Base-by-base conservation (phyloP, 176 grass and related monocot genomes). In the Lolium perenne region DNA sequence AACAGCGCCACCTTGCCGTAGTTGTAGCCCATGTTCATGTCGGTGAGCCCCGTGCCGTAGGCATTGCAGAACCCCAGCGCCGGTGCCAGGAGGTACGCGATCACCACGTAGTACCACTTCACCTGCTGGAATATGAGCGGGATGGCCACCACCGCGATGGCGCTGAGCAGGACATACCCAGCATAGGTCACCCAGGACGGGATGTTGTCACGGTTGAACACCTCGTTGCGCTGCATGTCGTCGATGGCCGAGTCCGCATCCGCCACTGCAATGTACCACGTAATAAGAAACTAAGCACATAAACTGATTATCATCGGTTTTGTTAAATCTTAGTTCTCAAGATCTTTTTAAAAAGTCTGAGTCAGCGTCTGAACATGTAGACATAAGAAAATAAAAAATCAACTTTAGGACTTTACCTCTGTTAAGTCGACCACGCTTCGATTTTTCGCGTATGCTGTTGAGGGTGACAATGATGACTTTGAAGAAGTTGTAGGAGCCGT, bases 21-120 rank as follows among this genome's bases (percentile, higher is more conserved):
- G 88, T 96, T 99, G 85, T 99, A 99, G 0, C 88, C 94, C 97
- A 99, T 96, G 89, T 99, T 99, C 89, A 93, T 92, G 86, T 99
- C 97, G 0, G 97, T 99, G 1, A 99, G 92, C 2, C 97, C 97
- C 0, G 94, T 86, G 14, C 97, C 97, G 38, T 99, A 99, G 14
- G 97, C 97, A 86, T 99, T 99, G 86, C 92, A 99, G 87, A 99
- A 99, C 16, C 97, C 92, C 66, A 99, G 86, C n/a, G 79, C 80
- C 25, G 97, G 97, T 14, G 97, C 97, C 10, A 96, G 86, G 32
- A 91, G 46, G 87, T 99, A 99, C 5, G 94, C 90, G 69, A 93
- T 68, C 43, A 99, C 20, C 62, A 99, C 88, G 76, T 94, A 99
- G 92, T 99, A 99, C 94, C 97, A 99, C 83, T 74, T 94, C 84